These are phyloP conservation scores for Boeremia lycopersici DNA, from an alignment of 2,329 filamentous ascomycete genomes.

Conservation along the genomic window DNA sequence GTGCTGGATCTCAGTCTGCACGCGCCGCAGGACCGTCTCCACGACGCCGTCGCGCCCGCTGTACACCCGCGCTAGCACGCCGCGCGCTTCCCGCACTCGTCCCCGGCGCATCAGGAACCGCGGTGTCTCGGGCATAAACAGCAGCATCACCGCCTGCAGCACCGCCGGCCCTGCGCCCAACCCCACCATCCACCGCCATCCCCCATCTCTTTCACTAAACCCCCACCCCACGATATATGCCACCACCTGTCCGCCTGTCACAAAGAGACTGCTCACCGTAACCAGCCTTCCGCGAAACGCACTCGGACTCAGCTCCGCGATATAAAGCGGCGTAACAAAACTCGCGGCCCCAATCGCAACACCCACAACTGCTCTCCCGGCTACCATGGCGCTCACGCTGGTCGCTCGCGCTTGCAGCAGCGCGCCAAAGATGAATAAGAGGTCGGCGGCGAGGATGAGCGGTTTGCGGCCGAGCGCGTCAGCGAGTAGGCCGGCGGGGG, in stretches of 20 bases:
- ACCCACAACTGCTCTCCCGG: slow-evolving; percentile 72
- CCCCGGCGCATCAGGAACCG: slow-evolving; percentile 81
- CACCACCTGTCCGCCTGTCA: slow-evolving; percentile 86
- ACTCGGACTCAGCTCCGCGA: slow-evolving; percentile 82
- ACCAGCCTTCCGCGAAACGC: slow-evolving; percentile 78
- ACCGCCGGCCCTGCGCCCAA: slow-evolving; percentile 78
- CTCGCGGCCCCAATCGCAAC: slow-evolving; percentile 76
- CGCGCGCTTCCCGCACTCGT: slow-evolving; percentile 64
- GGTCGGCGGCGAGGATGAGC: slow-evolving; percentile 68
- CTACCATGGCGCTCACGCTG: slow-evolving; percentile 68
- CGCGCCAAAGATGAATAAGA: slow-evolving; percentile 72
- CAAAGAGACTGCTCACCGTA: slow-evolving; percentile 79
- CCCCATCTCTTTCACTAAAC: slow-evolving; percentile 62
- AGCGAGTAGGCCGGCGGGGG: slow-evolving; percentile 62
- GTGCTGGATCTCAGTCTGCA: slow-evolving; percentile 75
- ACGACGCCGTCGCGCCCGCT: slow-evolving; percentile 57
- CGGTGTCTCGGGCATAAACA: slow-evolving; percentile 84
- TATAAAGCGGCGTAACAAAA: slow-evolving; percentile 78
- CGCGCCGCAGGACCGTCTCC: slow-evolving; percentile 67
- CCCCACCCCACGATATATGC: slow-evolving; percentile 85
- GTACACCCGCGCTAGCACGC: slow-evolving; percentile 69
- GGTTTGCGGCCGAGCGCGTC: slow-evolving; percentile 84
- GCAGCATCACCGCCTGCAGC: slow-evolving; percentile 71
- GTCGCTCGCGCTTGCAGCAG: slow-evolving; percentile 65
- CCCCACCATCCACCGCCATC: slow-evolving; percentile 93